Evolutionary conservation across 2,329 filamentous ascomycete species (phyloP).

Genomic region (Penicillium sp.): DNA sequence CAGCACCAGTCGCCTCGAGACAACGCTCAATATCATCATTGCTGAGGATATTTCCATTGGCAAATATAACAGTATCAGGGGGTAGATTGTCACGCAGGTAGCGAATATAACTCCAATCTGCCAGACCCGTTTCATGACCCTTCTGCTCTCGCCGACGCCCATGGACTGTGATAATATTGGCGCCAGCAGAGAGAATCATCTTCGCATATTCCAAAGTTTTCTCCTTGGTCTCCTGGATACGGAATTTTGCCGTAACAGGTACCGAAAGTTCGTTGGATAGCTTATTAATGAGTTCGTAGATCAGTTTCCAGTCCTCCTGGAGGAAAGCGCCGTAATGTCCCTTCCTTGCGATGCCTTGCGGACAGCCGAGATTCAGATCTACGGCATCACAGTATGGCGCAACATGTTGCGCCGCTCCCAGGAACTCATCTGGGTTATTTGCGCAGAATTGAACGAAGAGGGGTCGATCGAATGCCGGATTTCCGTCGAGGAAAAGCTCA

Average conservation of each 20-base stretch:
- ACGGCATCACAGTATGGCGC: constrained; percentile 92
- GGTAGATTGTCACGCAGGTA: constrained; percentile 84
- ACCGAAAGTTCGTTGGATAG: constrained; percentile 77
- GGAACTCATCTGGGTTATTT: constrained; percentile 52
- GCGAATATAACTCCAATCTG: constrained; percentile 86
- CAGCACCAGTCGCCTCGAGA: constrained; percentile 80
- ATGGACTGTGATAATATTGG: constrained; percentile 92
- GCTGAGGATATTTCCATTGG: constrained; percentile 91
- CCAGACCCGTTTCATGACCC: constrained; percentile 89
- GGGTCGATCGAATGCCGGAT: constrained; percentile 80
- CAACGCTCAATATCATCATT: constrained; percentile 77
- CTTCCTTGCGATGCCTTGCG: constrained; percentile 89
- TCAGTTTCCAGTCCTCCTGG: constrained; percentile 86
- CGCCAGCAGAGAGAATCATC: constrained; percentile 83
- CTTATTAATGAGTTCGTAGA: constrained; percentile 81
- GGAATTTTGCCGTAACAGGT: constrained; percentile 93
- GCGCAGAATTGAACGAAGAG: constrained; percentile 94
- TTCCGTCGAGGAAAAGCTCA: constrained; percentile 76
- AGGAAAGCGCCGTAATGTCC: constrained; percentile 93
- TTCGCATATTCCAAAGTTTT: constrained; percentile 86
- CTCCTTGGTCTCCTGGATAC: constrained; percentile 84
- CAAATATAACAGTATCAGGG: constrained; percentile 87
- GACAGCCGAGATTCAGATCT: constrained; percentile 93
- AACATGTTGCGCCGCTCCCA: constrained; percentile 73
- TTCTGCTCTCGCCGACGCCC: constrained; percentile 89